Base-by-base conservation (phyloP, 495 filamentous ascomycete genomes). In the Mytilinidion resinicola region DNA sequence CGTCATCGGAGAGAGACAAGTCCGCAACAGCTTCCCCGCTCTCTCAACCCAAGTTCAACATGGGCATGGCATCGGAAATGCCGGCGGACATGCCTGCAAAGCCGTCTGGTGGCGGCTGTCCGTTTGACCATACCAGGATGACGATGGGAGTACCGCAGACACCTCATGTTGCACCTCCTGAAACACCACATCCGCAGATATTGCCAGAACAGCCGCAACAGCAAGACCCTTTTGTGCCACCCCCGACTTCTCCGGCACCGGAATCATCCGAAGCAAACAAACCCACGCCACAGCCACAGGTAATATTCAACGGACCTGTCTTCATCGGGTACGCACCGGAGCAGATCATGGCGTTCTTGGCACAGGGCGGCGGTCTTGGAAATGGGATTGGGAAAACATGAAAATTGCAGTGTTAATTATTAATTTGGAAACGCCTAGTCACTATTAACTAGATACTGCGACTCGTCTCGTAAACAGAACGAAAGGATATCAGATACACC, bases 271-370 rank as follows among this genome's bases (percentile, higher is more conserved):
- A 51, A 7, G 35, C 21, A 14, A 41, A 57, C 19, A 20, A 49
- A 6, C 36, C 47, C 12, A 47, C 57, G 51, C 11, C 50, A 6
- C 37, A 56, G 20, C 78, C 86, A 0, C 83, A 84, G 62, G 80
- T 95, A 76, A 74, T 89, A 0, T 93, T 95, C 58, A 91, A 85
- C 20, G 91, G 91, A 0, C 90, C 91, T 0, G 89, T 95, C 1
- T 95, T 96, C 65, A 87, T 95, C 61, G 90, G 90, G 0, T 95
- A 93, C 67, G 80, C 86, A 1, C 78, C 89, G 37, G 89, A 93
- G 57, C 85, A 93, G 67, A 84, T 88, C 15, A 80, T 87, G 17
- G 72, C 74, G 19, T 73, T 95, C 36, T 77, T 95, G 76, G 81
- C 85, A 57, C 79, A 85, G 35, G 57, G 61, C 44, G 61, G 60